Conservation (phyloP, 257 asterid species). For the Penstemon barbatus region DNA sequence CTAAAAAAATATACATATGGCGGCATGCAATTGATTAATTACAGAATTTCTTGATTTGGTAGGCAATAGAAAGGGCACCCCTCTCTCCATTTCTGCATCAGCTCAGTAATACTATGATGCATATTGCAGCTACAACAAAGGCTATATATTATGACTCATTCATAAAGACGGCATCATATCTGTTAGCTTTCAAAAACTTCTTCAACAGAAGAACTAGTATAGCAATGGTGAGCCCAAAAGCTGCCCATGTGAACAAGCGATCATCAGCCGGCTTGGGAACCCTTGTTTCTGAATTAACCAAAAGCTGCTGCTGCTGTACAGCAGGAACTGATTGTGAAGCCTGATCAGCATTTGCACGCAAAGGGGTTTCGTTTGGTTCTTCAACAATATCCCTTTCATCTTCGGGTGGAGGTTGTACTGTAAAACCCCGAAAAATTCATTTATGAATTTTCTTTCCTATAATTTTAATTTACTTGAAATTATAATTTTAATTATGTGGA, state of each 20-base stretch:
- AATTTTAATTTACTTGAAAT: no score
- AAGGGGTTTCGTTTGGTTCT: slow-evolving; percentile 38
- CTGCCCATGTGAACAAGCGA: slow-evolving; percentile 83
- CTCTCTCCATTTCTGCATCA: neutral
- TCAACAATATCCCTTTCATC: slow-evolving; percentile 35
- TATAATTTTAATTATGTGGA: no score
- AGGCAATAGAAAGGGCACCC: no score
- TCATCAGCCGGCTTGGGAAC: slow-evolving; percentile 61
- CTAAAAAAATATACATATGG: neutral
- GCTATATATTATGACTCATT: slow-evolving; percentile 51
- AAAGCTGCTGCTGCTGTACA: slow-evolving; percentile 33
- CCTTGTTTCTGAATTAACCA: slow-evolving; percentile 42
- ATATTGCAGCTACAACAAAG: neutral
- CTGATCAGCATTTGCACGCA: slow-evolving; percentile 41
- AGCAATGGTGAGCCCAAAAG: slow-evolving; percentile 77
- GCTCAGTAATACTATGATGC: neutral
- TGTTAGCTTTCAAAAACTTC: slow-evolving; percentile 83
- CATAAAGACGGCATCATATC: slow-evolving; percentile 68
- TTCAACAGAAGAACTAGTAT: slow-evolving; percentile 75
- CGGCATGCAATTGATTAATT: neutral
- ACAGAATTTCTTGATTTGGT: neutral
- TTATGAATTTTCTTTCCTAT: no score
- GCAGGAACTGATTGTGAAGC: slow-evolving; percentile 37
- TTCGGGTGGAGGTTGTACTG: slow-evolving; percentile 33
- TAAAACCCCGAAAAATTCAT: no score